A percentile compares a stretch with the other conserved stretches of the same genome.
Conservation (phyloP, 2,329 filamentous ascomycete genomes). For the Rutstroemia sp. region DNA sequence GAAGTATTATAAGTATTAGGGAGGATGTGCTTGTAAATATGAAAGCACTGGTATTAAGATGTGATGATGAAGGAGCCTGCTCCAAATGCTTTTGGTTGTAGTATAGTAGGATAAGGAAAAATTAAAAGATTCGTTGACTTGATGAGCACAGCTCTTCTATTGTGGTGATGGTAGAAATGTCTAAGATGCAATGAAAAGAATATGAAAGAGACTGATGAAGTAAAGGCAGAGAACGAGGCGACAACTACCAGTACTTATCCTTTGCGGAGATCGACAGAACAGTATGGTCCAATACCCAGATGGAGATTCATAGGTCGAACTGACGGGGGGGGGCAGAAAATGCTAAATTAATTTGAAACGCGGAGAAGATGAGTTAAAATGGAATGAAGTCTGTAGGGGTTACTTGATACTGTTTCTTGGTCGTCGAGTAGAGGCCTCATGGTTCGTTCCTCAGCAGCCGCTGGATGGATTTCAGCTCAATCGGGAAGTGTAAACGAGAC, state of each 20-base stretch:
- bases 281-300: conserved; percentile 4
- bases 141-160: conserved; percentile 26
- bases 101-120: conserved; percentile 15
- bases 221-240: conserved; percentile 9
- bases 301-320: neutral
- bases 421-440: conserved; percentile 25
- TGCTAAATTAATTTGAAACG: conserved; percentile 25
- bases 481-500: conserved; percentile 13
- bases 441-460: conserved; percentile 28
- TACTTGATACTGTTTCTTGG: conserved; percentile 28
- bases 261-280: conserved; percentile 11
- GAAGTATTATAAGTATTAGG: conserved; percentile 10
- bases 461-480: conserved; percentile 13
- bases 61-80: conserved; percentile 27
- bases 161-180: conserved; percentile 21
- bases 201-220: conserved; percentile 21
- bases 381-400: conserved; percentile 10
- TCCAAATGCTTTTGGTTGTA: conserved; percentile 19
- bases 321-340: neutral
- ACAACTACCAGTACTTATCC: conserved; percentile 25
- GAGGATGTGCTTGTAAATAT: conserved; percentile 14
- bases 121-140: conserved; percentile 25
- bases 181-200: conserved; percentile 25
- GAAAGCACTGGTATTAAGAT: conserved; percentile 24
- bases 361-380: conserved; percentile 17